These are phyloP conservation scores for Hypoxylon lienhwacheense DNA, from an alignment of 495 filamentous ascomycete genomes.

Conservation along the genomic window DNA sequence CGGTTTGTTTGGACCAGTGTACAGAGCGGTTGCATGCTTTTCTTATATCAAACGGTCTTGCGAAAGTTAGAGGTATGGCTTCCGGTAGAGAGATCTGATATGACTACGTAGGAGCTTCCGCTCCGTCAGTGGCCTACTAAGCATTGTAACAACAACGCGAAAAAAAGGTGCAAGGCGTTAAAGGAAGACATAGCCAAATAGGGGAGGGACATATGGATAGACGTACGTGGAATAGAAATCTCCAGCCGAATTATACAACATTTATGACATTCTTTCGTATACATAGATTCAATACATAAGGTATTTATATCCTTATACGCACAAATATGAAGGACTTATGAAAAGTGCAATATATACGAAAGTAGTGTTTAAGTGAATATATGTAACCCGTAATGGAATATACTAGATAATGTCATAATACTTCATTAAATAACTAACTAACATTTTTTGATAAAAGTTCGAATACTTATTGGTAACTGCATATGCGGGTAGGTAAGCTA, in stretches of 20 bases:
- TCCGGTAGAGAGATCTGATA: conserved; percentile 42
- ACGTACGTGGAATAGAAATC: conserved; percentile 25
- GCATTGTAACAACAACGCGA: conserved; percentile 24
- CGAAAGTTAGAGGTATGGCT: conserved; percentile 66
- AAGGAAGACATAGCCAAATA: conserved; percentile 6
- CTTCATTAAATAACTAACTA: too few relatives aligned
- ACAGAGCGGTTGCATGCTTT: conserved; percentile 95
- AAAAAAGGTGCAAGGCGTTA: conserved; percentile 42
- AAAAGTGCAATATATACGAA: too few relatives aligned
- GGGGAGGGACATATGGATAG: conserved; percentile 21
- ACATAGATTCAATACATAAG: neutral
- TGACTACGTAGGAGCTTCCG: conserved; percentile 15
- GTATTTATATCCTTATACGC: neutral
- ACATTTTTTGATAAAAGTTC: too few relatives aligned
- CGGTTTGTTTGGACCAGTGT: conserved; percentile 96
- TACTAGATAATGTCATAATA: too few relatives aligned
- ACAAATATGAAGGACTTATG: neutral
- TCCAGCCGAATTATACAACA: neutral
- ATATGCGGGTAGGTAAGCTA: too few relatives aligned
- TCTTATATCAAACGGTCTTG: conserved; percentile 88
- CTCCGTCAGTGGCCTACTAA: neutral
- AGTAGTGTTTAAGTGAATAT: too few relatives aligned
- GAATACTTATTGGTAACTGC: too few relatives aligned
- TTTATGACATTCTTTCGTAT: neutral
- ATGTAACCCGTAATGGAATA: too few relatives aligned